A percentile compares a stretch with the other conserved stretches of the same genome.
phyloP scores from a whole-genome alignment of 2,329 filamentous ascomycete genomes.

The Truncatella angustata region DNA sequence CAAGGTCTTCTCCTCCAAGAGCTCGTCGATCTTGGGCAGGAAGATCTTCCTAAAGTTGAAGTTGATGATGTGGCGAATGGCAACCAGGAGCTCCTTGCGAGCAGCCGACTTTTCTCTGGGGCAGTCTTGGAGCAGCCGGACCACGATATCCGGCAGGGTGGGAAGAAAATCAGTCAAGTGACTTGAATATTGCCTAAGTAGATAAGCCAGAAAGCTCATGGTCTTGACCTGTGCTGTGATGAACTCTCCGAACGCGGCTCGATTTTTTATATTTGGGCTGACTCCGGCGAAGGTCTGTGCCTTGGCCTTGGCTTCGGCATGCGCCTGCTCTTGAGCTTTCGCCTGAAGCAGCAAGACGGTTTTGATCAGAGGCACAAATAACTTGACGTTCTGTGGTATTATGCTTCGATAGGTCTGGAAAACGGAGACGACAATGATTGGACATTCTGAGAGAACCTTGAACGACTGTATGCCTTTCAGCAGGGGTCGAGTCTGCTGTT shows the following conservation, averaged over 20 bases:
- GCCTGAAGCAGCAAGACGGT: slow-evolving; percentile 84
- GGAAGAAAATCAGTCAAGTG: slow-evolving; percentile 86
- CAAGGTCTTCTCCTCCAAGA: slow-evolving; percentile 89
- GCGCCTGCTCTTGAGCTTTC: slow-evolving; percentile 88
- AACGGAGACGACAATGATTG: slow-evolving; percentile 97
- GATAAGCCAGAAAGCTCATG: slow-evolving; percentile 96
- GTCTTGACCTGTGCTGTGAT: slow-evolving; percentile 98
- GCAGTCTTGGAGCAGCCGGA: slow-evolving; percentile 88
- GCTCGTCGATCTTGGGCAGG: slow-evolving; percentile 87
- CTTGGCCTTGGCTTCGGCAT: slow-evolving; percentile 76
- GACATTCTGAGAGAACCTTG: slow-evolving; percentile 96
- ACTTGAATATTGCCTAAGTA: slow-evolving; percentile 82
- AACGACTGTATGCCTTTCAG: slow-evolving; percentile 97
- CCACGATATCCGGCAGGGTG: slow-evolving; percentile 82
- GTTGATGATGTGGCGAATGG: slow-evolving; percentile 97
- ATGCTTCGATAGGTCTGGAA: slow-evolving; percentile 87
- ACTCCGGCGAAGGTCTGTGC: slow-evolving; percentile 88
- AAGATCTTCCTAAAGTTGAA: slow-evolving; percentile 98
- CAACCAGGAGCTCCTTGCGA: slow-evolving; percentile 91
- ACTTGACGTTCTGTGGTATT: slow-evolving; percentile 81
- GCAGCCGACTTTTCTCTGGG: slow-evolving; percentile 91
- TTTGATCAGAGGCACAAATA: slow-evolving; percentile 93
- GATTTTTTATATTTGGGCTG: slow-evolving; percentile 88
- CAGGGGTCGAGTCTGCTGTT: slow-evolving; percentile 77
- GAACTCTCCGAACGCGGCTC: slow-evolving; percentile 93